Base-by-base conservation (phyloP, 2,329 filamentous ascomycete genomes). In the Escovopsis sp. region DNA sequence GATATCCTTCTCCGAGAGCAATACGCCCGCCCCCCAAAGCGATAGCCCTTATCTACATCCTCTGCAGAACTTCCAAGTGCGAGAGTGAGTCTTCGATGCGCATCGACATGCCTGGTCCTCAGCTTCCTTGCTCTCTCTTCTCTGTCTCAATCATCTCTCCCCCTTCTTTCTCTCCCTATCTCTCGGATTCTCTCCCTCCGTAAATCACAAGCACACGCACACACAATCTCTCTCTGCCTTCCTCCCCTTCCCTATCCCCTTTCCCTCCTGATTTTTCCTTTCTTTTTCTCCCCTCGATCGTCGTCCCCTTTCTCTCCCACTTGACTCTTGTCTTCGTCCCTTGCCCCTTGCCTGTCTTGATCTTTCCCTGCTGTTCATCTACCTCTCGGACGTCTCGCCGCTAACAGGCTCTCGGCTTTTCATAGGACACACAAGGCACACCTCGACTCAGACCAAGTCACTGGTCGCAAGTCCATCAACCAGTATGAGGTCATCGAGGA, bases 401-500 rank as follows among this genome's bases (percentile, higher is more conserved):
- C 32, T 33, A 35, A 37, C 29, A 29, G 11, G 8, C 17, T 4
- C 33, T 39, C 33, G 17, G n/a, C n/a, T n/a, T 11, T 25, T 11
- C 27, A 12, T 43, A 83, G 78, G 60, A 94, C 88, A 9, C 83
- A 94, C 58, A 85, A 87, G 43, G 87, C 84, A 35, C 78, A 87
- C 49, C 84, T 94, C 46, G 88, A 96, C 50, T 78, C 87, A 42
- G 86, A 96, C 56, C 73, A 73, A 36, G 70, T 85, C 42, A 93
- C 88, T 5, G 90, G 90, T 39, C 83, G 90, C 43, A 98, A 98
- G 61, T 70, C 87, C 35, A 93, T 98, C 65, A 98, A 98, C 51
- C 82, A 94, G 53, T 98, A 98, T 61, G 85, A 94, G 58, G 84
- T 98, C 48, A 80, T 96, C 44, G 83, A 93, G 55, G 90, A 98